Conservation (phyloP, 768 basidiomycete genomes). For the Hygrophoropsis aurantiaca region DNA sequence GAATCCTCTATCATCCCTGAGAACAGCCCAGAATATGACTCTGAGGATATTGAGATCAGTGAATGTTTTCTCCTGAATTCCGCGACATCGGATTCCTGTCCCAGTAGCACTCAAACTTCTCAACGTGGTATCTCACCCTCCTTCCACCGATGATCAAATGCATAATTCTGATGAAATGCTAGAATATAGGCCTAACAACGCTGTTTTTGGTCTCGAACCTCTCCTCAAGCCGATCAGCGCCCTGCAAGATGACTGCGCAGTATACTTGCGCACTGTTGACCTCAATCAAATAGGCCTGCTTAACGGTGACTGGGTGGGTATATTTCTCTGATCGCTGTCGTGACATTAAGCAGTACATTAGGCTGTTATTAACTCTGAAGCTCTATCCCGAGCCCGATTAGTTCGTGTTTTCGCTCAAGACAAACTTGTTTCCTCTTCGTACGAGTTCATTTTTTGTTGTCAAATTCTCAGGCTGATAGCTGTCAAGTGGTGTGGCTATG, state of each 20-base stretch:
- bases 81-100: slow-evolving; percentile 30
- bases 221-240: slow-evolving; percentile 33
- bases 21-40: slow-evolving; percentile 22
- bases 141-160: slow-evolving; percentile 8
- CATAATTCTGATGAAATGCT: too few relatives aligned
- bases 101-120: slow-evolving; percentile 9
- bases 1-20: slow-evolving; percentile 5
- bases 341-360: slow-evolving; percentile 24
- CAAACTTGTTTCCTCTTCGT: slow-evolving; percentile 36
- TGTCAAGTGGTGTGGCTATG: slow-evolving; percentile 36
- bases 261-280: slow-evolving; percentile 65
- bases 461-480: background rate
- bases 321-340: background rate
- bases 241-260: slow-evolving; percentile 48
- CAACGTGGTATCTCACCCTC: slow-evolving; percentile 7
- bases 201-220: slow-evolving; percentile 26
- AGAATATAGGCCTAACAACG: too few relatives aligned
- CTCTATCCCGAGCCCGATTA: slow-evolving; percentile 44
- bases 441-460: slow-evolving; percentile 16
- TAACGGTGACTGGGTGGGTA: slow-evolving; percentile 75
- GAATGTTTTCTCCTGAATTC: slow-evolving; percentile 68
- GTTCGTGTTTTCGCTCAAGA: slow-evolving; percentile 60
- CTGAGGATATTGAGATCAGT: slow-evolving; percentile 64
- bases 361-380: slow-evolving; percentile 48
- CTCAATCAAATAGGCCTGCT: slow-evolving; percentile 65